phyloP scores from a whole-genome alignment of 2,329 filamentous ascomycete species.

The Fusarium sp. region DNA sequence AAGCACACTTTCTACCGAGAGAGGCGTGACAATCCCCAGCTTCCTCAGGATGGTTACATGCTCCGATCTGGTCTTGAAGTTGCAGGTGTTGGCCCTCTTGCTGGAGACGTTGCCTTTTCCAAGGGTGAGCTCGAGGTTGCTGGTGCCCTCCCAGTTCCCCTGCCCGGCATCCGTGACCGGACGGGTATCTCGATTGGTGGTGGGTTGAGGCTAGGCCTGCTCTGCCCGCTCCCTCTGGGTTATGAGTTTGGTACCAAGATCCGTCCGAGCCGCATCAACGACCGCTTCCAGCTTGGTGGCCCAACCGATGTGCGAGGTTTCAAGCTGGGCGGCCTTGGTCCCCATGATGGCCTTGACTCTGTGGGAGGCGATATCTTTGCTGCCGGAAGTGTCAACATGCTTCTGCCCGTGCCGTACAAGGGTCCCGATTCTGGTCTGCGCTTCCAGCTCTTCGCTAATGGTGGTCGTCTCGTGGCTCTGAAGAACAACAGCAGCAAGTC shows the following conservation, averaged over 20 bases:
- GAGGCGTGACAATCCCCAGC: slow-evolving; percentile 84
- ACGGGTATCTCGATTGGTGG: slow-evolving; percentile 88
- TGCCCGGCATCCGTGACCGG: slow-evolving; percentile 77
- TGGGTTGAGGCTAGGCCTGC: slow-evolving; percentile 84
- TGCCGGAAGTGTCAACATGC: slow-evolving; percentile 87
- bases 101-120: slow-evolving; percentile 93
- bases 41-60: slow-evolving; percentile 87
- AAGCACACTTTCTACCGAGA: slow-evolving; percentile 87
- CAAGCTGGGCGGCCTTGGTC: slow-evolving; percentile 89
- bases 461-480: slow-evolving; percentile 86
- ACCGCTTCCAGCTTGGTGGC: slow-evolving; percentile 95
- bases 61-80: slow-evolving; percentile 84
- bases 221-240: slow-evolving; percentile 84
- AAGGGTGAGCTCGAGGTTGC: slow-evolving; percentile 92
- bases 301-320: slow-evolving; percentile 97
- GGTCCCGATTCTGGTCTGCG: slow-evolving; percentile 88
- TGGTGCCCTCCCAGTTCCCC: slow-evolving; percentile 79
- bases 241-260: slow-evolving; percentile 67
- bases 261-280: slow-evolving; percentile 85
- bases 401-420: slow-evolving; percentile 86
- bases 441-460: slow-evolving; percentile 92
- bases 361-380: slow-evolving; percentile 94
- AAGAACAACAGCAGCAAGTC: slow-evolving; percentile 70
- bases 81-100: slow-evolving; percentile 87
- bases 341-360: slow-evolving; percentile 87